Evolutionary conservation across 1,284 basidiomycete species (phyloP), one percentile per base, ranked within the genome.

Genomic region (Irpex sp.): DNA sequence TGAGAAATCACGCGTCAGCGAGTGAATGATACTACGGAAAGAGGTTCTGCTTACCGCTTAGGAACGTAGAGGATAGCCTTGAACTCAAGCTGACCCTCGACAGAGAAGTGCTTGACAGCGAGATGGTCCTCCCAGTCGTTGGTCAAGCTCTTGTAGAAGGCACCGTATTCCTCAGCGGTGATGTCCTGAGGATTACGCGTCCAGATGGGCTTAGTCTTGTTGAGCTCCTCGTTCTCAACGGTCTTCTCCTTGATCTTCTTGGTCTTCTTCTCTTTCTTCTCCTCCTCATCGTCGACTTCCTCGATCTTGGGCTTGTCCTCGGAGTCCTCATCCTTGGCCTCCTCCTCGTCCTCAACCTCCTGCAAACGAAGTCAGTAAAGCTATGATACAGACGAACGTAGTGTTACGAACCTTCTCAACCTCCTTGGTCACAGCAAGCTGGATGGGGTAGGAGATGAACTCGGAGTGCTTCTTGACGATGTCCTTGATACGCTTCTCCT

Each of bases 381-480:
- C 33, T 49, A 7, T 13, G 21, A 59, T 6, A 17, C 35, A 13
- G 26, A 7, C n/a, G 13, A 58, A 50, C 4, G 6, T 31, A 56
- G 33, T 0, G n/a, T 17, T 9, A 76, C 83, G 33, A 64, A 89
- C 91, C 90, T 95, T 96, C 85, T 99, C 97, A 65, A 97, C 94
- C 84, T 99, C 97, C 88, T 99, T 99, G 76, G 94, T 95, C 68
- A 98, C 95, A 61, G 94, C 94, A 70, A 99, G 88, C 79, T 99
- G 96, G 75, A 99, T 99, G 69, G 97, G 97, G 85, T 99, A 99
- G 57, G 97, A 98, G 82, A 99, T 99, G 85, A 99, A 99, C 83
- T 99, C 97, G 74, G 97, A 99, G 88, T 99, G 97, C 87, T 99
- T 99, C 89, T 99, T 99, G 78, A 99, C 97, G 70, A 97, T 95